Base-by-base conservation (phyloP, 2,329 filamentous ascomycete genomes). In the Biscogniauxia marginata region DNA sequence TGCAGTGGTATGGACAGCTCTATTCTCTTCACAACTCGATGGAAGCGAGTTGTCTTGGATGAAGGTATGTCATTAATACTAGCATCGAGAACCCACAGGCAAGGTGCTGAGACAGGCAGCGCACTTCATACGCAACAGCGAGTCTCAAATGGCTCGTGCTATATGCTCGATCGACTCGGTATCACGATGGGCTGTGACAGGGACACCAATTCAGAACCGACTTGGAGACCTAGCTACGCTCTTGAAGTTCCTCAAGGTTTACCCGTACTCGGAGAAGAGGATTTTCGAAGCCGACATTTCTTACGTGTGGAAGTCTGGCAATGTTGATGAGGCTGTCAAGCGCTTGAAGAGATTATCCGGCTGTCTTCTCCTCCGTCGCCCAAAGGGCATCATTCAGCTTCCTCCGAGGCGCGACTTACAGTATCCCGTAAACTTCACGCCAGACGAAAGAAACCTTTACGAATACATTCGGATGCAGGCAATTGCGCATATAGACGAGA, bases 131-230 rank as follows among this genome's bases (percentile, higher is more conserved):
- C 70, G 75, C 2, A 75, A 75, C 39, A 57, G 60, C 1, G 61
- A 65, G 3, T 71, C 73, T 0, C 49, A 57, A 16, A 76, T 73
- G 61, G 67, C 74, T 19, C 66, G 62, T 50, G 75, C 76, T 1
- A 63, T 75, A 0, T 77, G 71, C 25, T 67, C 67, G 2, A 65
- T 82, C 0, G 57, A 74, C 0, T 67, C 74, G 0, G 57, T 60
- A 16, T 67, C 65, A 2, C 71, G 78, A 5, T 82, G 78, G 79
- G 75, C 74, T 1, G 72, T 82, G 0, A 80, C 77, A 0, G 78
- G 78, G 0, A 82, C 79, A 0, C 79, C 79, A 0, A 75, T 82
- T 0, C 78, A 81, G 46, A 82, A 82, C 48, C 66, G 66, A 0
- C 66, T 79, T 0, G 63, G 63, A 1, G 79, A 82, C 48, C 66